These are phyloP conservation scores for Camptophora hylomeconis DNA, from an alignment of 2,329 filamentous ascomycete genomes.

Conservation along the genomic window DNA sequence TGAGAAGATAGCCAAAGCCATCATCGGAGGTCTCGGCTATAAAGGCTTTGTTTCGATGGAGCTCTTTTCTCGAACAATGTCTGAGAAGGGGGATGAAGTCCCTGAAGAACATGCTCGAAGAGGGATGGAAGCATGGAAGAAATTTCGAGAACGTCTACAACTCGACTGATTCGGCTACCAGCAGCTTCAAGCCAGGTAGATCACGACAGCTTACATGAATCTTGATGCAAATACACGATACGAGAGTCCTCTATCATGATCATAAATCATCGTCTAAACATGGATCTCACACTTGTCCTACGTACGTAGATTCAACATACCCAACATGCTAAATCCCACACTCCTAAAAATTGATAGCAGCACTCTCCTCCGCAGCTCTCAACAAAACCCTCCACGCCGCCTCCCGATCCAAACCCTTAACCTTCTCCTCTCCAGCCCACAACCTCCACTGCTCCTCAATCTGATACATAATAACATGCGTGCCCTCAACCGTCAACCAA, in stretches of 20 bases:
- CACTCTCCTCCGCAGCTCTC: conserved; percentile 22
- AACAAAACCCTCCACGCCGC: conserved; percentile 23
- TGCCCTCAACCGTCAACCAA: conserved; percentile 29
- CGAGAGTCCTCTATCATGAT: conserved; percentile 58
- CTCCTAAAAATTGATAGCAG: conserved; percentile 21
- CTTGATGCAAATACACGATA: too few species aligned
- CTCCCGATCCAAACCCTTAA: conserved; percentile 17
- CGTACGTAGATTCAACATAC: too few species aligned
- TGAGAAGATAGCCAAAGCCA: conserved; percentile 43
- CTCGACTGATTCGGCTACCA: conserved; percentile 60
- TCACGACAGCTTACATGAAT: too few species aligned
- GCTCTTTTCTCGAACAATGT: conserved; percentile 9
- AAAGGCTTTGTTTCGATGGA: conserved; percentile 20
- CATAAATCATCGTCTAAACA: conserved; percentile 76
- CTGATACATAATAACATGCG: conserved; percentile 29
- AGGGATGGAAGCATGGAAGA: conserved; percentile 6
- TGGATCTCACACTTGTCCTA: too few species aligned
- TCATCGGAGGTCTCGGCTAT: conserved; percentile 52
- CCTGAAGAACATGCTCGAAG: conserved; percentile 8
- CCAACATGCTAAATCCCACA: too few species aligned
- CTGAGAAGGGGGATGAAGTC: conserved; percentile 2
- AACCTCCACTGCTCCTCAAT: conserved; percentile 27
- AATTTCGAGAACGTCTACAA: conserved; percentile 4
- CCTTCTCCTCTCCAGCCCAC: conserved; percentile 23
- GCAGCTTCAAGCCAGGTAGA: too few species aligned